Evolutionary conservation across 352 stramenopile genomes (phyloP).

Genomic region (Elongisporangium undulatum): DNA sequence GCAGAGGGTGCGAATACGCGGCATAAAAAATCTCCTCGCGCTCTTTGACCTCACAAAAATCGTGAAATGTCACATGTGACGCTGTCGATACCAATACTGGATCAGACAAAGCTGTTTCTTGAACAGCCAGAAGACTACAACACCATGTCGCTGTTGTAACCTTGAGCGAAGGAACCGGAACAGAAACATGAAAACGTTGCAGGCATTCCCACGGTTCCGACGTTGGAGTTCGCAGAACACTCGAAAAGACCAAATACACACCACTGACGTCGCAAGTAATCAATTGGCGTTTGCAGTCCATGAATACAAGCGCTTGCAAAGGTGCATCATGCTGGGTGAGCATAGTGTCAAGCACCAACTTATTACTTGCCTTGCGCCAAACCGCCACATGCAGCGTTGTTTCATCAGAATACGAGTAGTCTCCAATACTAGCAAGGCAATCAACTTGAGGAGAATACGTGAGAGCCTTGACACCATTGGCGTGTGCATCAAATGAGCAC

Average conservation of each 20-base stretch:
- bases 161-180: neutral
- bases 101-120: conserved; percentile 41
- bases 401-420: conserved; percentile 63
- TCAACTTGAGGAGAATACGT: conserved; percentile 39
- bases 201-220: conserved; percentile 47
- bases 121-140: conserved; percentile 29
- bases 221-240: conserved; percentile 35
- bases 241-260: conserved; percentile 41
- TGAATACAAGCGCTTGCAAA: conserved; percentile 38
- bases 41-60: conserved; percentile 49
- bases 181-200: conserved; percentile 26
- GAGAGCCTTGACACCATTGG: conserved; percentile 50
- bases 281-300: conserved; percentile 58
- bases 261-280: conserved; percentile 44
- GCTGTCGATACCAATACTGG: conserved; percentile 47
- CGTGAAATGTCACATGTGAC: conserved; percentile 41
- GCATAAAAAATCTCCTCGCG: conserved; percentile 65
- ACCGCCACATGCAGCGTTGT: conserved; percentile 55
- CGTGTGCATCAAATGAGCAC: conserved; percentile 47
- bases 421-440: conserved; percentile 52
- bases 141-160: conserved; percentile 8
- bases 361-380: conserved; percentile 31
- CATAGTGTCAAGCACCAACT: conserved; percentile 24
- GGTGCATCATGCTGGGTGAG: conserved; percentile 32
- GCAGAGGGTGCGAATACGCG: conserved; percentile 47